Evolutionary conservation across 768 basidiomycete species (phyloP), one percentile per base, ranked within the genome.

Genomic region (Neoboletus subvelutipes): DNA sequence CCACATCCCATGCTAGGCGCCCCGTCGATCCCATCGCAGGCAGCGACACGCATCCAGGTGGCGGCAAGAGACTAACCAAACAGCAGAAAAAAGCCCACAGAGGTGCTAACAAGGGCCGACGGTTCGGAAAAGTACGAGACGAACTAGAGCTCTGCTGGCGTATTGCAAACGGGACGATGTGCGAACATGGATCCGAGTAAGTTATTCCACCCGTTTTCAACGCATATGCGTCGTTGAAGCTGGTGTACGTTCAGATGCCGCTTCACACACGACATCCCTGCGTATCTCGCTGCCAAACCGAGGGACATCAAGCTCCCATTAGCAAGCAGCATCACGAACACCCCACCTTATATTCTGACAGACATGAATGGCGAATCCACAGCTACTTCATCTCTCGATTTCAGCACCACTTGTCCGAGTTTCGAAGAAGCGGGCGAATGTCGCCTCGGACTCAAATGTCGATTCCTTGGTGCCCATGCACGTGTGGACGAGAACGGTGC

Each of bases 401-500:
- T 46, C 20, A 52, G 15, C 20, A 72, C 67, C 18, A 58, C 52
- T 1, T 71, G 72, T 26, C 63, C 66, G 24, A 54, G 45, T 29
- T 71, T 70, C 26, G 64, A 68, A 20, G 71, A 71, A 50, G 65
- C 67, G 43, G 65, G 64, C 0, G 67, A 68, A 55, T 71, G 71
- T 54, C 70, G 72, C 41, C 61, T 71, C 17, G 97, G 94, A 12
- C 86, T 90, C 71, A 92, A 94, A 71, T 99, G 97, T 69, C 85
- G 97, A 2, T 97, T 90, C 73, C 80, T 97, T 6, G 87, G 88
- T 13, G 86, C 83, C 4, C 96, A 99, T 71, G 74, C 88, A 12
- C 73, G 67, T 18, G 72, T 74, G 36, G 76, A 79, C 33, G 78
- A 77, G 17, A 72, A 75, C 15, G 84, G 82, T 2, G 60, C 71